phyloP scores from a whole-genome alignment of 257 asterid genomes.

The Capsicum chinense region DNA sequence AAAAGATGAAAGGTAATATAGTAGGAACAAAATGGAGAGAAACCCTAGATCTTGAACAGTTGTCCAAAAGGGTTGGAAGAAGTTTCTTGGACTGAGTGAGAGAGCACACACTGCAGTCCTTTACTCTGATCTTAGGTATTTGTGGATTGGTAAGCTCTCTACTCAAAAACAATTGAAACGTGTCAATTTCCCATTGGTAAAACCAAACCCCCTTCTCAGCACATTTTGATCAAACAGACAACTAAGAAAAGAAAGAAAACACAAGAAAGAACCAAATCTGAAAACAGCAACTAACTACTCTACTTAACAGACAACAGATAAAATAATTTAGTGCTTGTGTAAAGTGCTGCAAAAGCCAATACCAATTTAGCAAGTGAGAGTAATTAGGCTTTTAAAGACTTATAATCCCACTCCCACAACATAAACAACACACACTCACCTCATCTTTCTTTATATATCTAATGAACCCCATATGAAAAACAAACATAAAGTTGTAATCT shows the following conservation, averaged over 20 bases:
- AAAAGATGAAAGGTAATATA: conserved; percentile 23
- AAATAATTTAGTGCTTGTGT: conserved; percentile 4
- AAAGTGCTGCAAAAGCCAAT: conserved; percentile 2
- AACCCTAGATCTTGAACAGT: conserved; percentile 89
- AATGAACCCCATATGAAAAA: neutral
- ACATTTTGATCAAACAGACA: conserved; percentile 23
- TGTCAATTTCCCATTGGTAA: conserved; percentile 59
- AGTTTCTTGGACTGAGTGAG: conserved; percentile 40
- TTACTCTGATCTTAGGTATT: conserved; percentile 9
- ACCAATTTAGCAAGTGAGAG: conserved; percentile 19
- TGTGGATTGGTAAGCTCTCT: conserved; percentile 28
- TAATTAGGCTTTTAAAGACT: neutral
- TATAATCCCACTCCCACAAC: neutral
- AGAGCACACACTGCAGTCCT: conserved; percentile 34
- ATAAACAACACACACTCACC: neutral
- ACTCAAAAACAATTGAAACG: conserved; percentile 44
- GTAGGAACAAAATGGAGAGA: conserved; percentile 48
- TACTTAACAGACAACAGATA: neutral
- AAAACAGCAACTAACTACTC: neutral
- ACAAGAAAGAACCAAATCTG: conserved; percentile 18
- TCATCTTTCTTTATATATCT: conserved; percentile 13
- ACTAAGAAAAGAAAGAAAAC: conserved; percentile 1
- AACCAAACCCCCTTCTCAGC: neutral
- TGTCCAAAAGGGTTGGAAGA: conserved; percentile 52
- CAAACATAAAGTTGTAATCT: neutral